phyloP scores from a whole-genome alignment of 495 filamentous ascomycete genomes.

The Rostrohypoxylon terebratum region DNA sequence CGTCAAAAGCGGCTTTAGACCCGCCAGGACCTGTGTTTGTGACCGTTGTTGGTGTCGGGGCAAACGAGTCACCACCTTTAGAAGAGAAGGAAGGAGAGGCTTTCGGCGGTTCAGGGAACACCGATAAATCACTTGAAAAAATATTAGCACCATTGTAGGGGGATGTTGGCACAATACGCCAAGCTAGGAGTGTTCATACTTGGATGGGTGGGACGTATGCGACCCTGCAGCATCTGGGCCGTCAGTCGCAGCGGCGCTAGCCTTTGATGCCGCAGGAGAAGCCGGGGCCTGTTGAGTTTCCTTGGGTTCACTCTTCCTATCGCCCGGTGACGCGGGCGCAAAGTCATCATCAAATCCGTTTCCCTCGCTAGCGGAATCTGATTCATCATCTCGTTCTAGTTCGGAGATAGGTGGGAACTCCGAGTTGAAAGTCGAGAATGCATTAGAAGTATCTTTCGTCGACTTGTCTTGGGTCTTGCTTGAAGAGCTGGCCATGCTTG shows the following conservation, averaged over 20 bases:
- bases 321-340: slow-evolving; percentile 73
- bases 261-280: slow-evolving; percentile 48
- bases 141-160: slow-evolving; percentile 29
- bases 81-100: slow-evolving; percentile 44
- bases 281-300: slow-evolving; percentile 45
- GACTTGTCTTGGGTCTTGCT: slow-evolving; percentile 47
- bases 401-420: slow-evolving; percentile 97
- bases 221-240: slow-evolving; percentile 43
- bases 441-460: slow-evolving; percentile 49
- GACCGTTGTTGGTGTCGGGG: slow-evolving; percentile 46
- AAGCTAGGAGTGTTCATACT: slow-evolving; percentile 38
- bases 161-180: slow-evolving; percentile 1
- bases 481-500: slow-evolving; percentile 63
- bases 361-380: slow-evolving; percentile 79
- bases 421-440: slow-evolving; percentile 63
- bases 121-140: slow-evolving; percentile 42
- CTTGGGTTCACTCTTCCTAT: slow-evolving; percentile 53
- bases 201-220: slow-evolving; percentile 46
- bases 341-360: slow-evolving; percentile 95
- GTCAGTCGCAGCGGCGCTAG: slow-evolving; percentile 32
- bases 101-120: slow-evolving; percentile 49
- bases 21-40: slow-evolving; percentile 47
- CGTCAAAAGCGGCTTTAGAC: slow-evolving; percentile 66
- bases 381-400: slow-evolving; percentile 81
- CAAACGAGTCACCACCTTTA: slow-evolving; percentile 39